Evolutionary conservation across 495 filamentous ascomycete genomes (phyloP), one percentile per base, ranked within the genome.

Genomic region (Neurospora sp.): DNA sequence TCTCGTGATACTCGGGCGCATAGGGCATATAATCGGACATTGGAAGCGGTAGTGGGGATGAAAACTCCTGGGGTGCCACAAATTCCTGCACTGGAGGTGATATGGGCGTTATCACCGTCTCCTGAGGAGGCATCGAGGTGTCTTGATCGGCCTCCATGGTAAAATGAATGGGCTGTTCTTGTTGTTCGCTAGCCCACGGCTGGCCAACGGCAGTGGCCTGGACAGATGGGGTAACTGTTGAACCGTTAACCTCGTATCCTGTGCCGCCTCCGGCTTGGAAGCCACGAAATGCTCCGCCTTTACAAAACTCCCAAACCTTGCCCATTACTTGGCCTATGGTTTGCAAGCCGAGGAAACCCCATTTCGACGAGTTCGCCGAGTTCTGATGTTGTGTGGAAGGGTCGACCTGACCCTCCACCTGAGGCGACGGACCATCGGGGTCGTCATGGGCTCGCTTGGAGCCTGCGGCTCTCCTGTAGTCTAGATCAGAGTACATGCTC

Each of bases 251-350:
- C 10, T 86, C 83, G 77, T 93, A 97, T 16, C 89, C 91, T 44
- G 83, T 85, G 6, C 94, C 94, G 20, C 92, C 93, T 35, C 93
- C 94, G 16, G 93, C 92, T 72, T 94, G 90, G 81, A 97, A 97
- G 0, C 94, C 94, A 69, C 86, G 84, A 78, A 97, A 94, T 0
- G 91, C 88, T 11, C 89, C 88, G 1, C 85, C 84, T 77, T 85
- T 91, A 85, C 93, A 96, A 74, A 96, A 93, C 77, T 94, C 88
- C 85, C 92, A 92, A 10, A 96, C 89, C 79, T 90, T 94, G 8
- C 92, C 92, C 9, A 93, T 90, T 37, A 92, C 87, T 40, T 84
- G 82, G 12, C 86, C 85, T 70, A 86, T 79, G 9, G 85, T 83
- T 38, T 79, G 77, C 18, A 85, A 73, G 42, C 83, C 83, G 39